phyloP scores from a whole-genome alignment of 2,329 filamentous ascomycete genomes.

The Fusarium secorum region DNA sequence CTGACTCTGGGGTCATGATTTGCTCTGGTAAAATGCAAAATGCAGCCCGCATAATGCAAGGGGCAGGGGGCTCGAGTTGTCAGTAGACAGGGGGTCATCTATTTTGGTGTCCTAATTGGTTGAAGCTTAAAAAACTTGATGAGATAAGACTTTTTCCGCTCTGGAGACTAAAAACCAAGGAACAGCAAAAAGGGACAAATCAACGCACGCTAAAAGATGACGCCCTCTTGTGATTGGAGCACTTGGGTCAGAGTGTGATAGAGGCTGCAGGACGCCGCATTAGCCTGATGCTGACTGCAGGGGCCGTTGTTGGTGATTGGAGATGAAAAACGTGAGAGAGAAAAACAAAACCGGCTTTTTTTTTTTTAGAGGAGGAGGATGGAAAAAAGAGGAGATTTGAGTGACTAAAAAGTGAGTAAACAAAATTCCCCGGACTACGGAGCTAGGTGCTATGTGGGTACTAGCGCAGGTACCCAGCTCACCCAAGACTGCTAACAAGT shows the following conservation, averaged over 20 bases:
- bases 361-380: neutral
- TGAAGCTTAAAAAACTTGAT: constrained; percentile 10
- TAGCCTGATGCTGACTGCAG: constrained; percentile 27
- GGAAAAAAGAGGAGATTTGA: neutral
- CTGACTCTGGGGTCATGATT: neutral
- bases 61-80: neutral
- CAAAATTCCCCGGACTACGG: neutral
- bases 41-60: neutral
- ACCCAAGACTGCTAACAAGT: neutral
- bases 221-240: neutral
- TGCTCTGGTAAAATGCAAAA: neutral
- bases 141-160: neutral
- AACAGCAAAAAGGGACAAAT: neutral
- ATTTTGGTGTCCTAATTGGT: constrained; percentile 2
- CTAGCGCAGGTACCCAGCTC: constrained; percentile 16
- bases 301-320: constrained; percentile 16
- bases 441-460: neutral
- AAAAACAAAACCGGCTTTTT: neutral
- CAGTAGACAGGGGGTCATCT: neutral
- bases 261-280: constrained; percentile 7
- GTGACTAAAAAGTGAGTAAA: neutral
- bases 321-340: neutral
- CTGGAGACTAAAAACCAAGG: neutral
- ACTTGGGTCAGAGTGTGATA: neutral
- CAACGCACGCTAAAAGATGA: constrained; percentile 2